Evolutionary conservation across 192 early-diverging fungal species (phyloP).

Genomic region (Backusella sp.): DNA sequence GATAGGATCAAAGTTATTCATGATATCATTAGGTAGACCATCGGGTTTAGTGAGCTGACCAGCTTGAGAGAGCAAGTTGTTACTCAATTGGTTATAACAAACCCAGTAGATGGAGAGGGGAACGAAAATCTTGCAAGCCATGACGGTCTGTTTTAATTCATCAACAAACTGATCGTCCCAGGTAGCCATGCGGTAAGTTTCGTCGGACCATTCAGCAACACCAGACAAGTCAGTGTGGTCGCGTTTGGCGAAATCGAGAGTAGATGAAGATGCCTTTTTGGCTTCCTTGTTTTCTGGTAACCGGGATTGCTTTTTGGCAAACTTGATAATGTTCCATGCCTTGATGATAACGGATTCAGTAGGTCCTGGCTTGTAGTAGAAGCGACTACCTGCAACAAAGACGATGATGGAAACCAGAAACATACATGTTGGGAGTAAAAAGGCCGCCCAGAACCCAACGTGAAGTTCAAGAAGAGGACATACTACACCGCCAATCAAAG

Average conservation of each 20-base stretch:
- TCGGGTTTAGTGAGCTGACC: constrained; percentile 49
- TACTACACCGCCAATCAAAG: constrained; percentile 50
- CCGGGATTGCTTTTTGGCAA: constrained; percentile 12
- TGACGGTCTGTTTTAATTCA: constrained; percentile 51
- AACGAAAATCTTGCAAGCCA: constrained; percentile 62
- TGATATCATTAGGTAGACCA: constrained; percentile 59
- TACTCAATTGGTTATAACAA: constrained; percentile 59
- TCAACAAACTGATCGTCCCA: constrained; percentile 63
- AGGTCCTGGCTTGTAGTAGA: constrained; percentile 49
- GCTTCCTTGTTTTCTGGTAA: constrained; percentile 28
- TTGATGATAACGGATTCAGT: constrained; percentile 53
- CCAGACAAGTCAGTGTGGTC: constrained; percentile 14
- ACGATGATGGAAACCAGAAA: constrained; percentile 49
- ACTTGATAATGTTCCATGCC: constrained; percentile 37
- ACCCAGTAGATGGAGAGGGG: constrained; percentile 63
- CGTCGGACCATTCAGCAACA: constrained; percentile 13
- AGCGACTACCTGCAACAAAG: constrained; percentile 49
- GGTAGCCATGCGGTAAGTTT: background rate
- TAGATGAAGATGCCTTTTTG: constrained; percentile 10
- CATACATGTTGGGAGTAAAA: constrained; percentile 56
- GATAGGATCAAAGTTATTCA: constrained; percentile 60
- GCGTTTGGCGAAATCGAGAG: constrained; percentile 57
- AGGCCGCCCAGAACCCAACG: constrained; percentile 63
- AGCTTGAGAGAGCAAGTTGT: constrained; percentile 62
- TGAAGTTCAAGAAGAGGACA: constrained; percentile 44